phyloP scores from a whole-genome alignment of 2,329 filamentous ascomycete species.

The Monosporascus sp. region DNA sequence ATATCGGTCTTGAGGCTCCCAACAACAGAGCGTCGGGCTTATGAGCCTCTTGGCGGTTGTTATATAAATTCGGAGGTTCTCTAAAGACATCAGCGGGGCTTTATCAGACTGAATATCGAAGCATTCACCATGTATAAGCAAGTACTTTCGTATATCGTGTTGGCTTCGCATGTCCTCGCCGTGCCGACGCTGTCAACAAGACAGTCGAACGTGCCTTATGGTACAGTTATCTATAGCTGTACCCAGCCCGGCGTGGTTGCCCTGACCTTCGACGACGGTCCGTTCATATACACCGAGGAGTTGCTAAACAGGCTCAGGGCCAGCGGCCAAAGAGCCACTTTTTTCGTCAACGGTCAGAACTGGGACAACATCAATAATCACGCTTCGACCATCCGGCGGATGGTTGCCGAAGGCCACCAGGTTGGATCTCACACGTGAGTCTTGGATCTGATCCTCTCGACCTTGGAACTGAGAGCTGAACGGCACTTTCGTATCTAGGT shows the following conservation, averaged over 20 bases:
- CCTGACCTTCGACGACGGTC: conserved; percentile 22
- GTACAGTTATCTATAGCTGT: conserved; percentile 9
- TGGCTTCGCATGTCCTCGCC: not conserved
- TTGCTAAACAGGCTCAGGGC: conserved; percentile 13
- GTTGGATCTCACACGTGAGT: conserved; percentile 42
- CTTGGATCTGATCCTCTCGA: not conserved
- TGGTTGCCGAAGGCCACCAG: conserved; percentile 39
- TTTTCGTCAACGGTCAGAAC: conserved; percentile 33
- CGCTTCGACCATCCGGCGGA: conserved; percentile 21
- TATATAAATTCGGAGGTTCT: too few relatives aligned
- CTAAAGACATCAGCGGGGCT: too few relatives aligned
- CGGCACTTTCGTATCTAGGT: conserved; percentile 12
- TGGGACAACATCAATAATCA: conserved; percentile 33
- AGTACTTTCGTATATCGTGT: not conserved
- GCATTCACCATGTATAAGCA: not conserved
- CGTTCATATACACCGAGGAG: conserved; percentile 13
- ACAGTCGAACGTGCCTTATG: conserved; percentile 4
- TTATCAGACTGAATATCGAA: too few relatives aligned
- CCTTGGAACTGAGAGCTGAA: not conserved
- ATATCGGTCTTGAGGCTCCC: not conserved
- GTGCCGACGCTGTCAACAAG: not conserved
- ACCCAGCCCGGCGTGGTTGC: conserved; percentile 12
- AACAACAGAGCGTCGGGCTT: too few relatives aligned
- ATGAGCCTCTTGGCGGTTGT: too few relatives aligned
- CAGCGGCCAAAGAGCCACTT: conserved; percentile 14